Evolutionary conservation across 2,329 filamentous ascomycete species (phyloP).

Genomic region (Pyrenochaeta sp.): DNA sequence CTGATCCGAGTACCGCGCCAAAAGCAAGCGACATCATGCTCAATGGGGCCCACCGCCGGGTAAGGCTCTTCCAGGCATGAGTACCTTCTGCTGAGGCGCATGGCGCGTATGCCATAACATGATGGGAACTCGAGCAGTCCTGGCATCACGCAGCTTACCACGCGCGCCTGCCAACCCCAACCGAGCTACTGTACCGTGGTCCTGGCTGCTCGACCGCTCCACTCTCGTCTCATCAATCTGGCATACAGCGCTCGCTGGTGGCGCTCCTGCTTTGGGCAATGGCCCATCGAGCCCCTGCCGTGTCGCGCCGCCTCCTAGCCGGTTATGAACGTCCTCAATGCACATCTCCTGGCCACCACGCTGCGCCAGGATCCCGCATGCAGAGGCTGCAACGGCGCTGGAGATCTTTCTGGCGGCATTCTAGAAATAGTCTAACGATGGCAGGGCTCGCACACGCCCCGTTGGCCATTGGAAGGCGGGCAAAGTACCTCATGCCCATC

Average conservation of each 20-base stretch:
- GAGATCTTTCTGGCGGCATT: conserved; percentile 53
- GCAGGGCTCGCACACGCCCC: conserved; percentile 39
- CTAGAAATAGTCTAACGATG: conserved; percentile 52
- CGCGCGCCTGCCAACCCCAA: conserved; percentile 27
- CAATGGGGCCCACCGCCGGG: conserved; percentile 31
- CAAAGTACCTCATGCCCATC: conserved; percentile 43
- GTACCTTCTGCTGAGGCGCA: conserved; percentile 28
- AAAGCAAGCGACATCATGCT: conserved; percentile 34
- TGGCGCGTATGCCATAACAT: conserved; percentile 27
- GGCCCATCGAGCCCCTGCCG: conserved; percentile 39
- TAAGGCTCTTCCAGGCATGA: conserved; percentile 43
- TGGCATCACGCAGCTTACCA: conserved; percentile 14
- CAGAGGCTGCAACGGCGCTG: conserved; percentile 50
- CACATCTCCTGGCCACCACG: conserved; percentile 47
- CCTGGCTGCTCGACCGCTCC: conserved; percentile 37
- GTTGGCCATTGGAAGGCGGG: conserved; percentile 39
- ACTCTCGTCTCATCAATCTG: conserved; percentile 43
- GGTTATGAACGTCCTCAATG: conserved; percentile 44
- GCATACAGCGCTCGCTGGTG: conserved; percentile 44
- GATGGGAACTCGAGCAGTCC: conserved; percentile 8
- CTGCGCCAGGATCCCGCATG: conserved; percentile 47
- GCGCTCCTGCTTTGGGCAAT: conserved; percentile 45
- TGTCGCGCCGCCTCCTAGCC: conserved; percentile 41
- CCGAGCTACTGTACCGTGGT: conserved; percentile 33
- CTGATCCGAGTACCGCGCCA: conserved; percentile 40